A percentile compares a stretch with the other conserved stretches of the same genome.
phyloP scores from a whole-genome alignment of 768 basidiomycete genomes.

The Mycena latifolia region DNA sequence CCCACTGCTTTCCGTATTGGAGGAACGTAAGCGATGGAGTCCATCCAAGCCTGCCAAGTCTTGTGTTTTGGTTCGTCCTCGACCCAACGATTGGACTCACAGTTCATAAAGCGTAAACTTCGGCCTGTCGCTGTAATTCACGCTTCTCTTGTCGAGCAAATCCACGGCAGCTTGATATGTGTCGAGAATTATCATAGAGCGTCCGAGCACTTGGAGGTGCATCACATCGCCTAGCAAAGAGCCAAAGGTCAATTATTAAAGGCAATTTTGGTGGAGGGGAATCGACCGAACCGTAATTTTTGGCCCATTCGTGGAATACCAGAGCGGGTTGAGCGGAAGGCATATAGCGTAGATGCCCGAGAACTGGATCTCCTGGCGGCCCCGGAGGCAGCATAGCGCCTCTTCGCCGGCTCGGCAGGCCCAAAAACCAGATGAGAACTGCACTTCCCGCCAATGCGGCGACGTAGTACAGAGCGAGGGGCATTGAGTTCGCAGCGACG shows the following conservation, averaged over 20 bases:
- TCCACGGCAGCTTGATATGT: conserved; percentile 39
- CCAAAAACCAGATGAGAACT: not conserved
- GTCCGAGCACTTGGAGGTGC: conserved; percentile 38
- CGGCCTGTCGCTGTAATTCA: conserved; percentile 41
- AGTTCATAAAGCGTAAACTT: conserved; percentile 34
- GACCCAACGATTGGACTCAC: too few species aligned
- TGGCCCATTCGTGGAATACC: conserved; percentile 22
- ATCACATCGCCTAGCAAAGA: conserved; percentile 33
- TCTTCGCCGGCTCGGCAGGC: not conserved
- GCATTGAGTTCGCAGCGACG: too few species aligned
- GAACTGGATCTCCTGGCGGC: conserved; percentile 11
- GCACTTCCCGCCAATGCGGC: not conserved
- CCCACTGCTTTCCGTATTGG: conserved; percentile 44
- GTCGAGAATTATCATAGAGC: conserved; percentile 34
- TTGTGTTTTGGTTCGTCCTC: too few species aligned
- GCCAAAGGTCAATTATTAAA: not conserved
- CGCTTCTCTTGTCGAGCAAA: conserved; percentile 46
- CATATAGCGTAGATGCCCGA: conserved; percentile 15
- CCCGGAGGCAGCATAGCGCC: conserved; percentile 9
- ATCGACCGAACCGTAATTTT: not conserved
- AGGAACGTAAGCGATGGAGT: conserved; percentile 30
- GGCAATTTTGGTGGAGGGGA: too few species aligned
- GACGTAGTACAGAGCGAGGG: not conserved
- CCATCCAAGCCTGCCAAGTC: conserved; percentile 35
- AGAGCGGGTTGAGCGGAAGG: too few species aligned